Evolutionary conservation across 768 basidiomycete genomes (phyloP).

Genomic region (Pholiota microspora): DNA sequence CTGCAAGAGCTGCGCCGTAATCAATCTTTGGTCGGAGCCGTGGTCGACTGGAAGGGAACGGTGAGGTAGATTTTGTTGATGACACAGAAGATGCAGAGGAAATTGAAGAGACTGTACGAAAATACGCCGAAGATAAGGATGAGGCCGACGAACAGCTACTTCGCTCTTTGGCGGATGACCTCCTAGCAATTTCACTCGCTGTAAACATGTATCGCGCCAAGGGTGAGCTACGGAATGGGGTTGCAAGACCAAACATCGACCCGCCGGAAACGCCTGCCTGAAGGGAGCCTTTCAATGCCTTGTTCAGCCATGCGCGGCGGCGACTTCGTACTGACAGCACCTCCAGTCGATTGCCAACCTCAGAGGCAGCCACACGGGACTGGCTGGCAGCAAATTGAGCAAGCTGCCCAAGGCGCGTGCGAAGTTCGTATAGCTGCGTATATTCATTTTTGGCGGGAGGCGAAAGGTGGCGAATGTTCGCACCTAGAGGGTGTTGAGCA

Average conservation of each 20-base stretch:
- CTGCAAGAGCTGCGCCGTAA: slow-evolving; percentile 9
- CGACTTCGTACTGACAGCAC: slow-evolving; percentile 57
- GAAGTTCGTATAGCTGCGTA: slow-evolving; percentile 28
- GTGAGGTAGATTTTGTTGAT: slow-evolving; percentile 5
- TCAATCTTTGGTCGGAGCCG: slow-evolving; percentile 16
- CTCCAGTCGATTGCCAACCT: slow-evolving; percentile 36
- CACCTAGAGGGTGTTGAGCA: slow-evolving; percentile 10
- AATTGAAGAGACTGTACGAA: slow-evolving; percentile 7
- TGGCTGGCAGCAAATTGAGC: slow-evolving; percentile 41
- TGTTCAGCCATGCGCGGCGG: slow-evolving; percentile 66
- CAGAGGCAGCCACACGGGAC: slow-evolving; percentile 35
- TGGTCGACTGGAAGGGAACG: slow-evolving; percentile 11
- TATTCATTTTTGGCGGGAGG: slow-evolving; percentile 32
- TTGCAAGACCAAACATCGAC: slow-evolving; percentile 40
- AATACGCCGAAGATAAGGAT: slow-evolving; percentile 7
- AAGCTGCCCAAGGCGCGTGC: slow-evolving; percentile 38
- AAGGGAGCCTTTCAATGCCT: slow-evolving; percentile 30
- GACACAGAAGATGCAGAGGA: slow-evolving; percentile 11
- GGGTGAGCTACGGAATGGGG: slow-evolving; percentile 49
- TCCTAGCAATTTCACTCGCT: slow-evolving; percentile 32
- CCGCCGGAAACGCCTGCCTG: slow-evolving; percentile 15
- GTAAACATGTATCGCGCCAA: slow-evolving; percentile 40
- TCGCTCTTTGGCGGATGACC: slow-evolving; percentile 6
- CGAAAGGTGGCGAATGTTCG: slow-evolving; percentile 27
- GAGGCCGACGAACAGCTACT: slow-evolving; percentile 1